phyloP scores from a whole-genome alignment of 2,329 filamentous ascomycete genomes.

The Neospermospora avenae region DNA sequence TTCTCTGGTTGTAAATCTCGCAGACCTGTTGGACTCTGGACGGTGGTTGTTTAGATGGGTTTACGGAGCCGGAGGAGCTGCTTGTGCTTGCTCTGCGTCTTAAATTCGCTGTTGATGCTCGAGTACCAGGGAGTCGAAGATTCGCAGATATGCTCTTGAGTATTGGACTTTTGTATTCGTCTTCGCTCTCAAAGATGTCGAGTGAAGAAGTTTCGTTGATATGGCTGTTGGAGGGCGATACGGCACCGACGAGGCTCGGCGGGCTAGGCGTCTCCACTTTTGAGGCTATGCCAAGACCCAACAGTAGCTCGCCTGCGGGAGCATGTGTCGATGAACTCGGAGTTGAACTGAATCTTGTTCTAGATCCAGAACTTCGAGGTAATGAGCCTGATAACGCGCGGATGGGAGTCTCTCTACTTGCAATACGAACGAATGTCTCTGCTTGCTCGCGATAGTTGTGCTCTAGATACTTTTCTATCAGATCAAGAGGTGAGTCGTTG shows the following conservation, averaged over 20 bases:
- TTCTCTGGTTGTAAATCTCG: neutral
- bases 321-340: too few relatives aligned
- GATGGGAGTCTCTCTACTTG: conserved; percentile 6
- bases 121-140: neutral
- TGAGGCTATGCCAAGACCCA: conserved; percentile 1
- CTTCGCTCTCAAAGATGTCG: neutral
- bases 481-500: neutral
- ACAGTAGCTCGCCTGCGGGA: neutral
- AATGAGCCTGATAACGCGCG: neutral
- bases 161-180: neutral
- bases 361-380: too few relatives aligned
- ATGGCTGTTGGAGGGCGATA: neutral
- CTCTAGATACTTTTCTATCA: conserved; percentile 28
- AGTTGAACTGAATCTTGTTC: too few relatives aligned
- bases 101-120: neutral
- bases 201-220: neutral
- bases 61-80: neutral
- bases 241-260: neutral
- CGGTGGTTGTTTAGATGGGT: neutral
- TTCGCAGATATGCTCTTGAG: neutral
- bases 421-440: conserved; percentile 20
- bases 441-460: conserved; percentile 28
- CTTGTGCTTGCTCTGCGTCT: neutral
- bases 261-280: neutral
- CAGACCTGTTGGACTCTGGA: neutral